Conservation (phyloP, 441 rosid species). For the Dalechampia spathulata region DNA sequence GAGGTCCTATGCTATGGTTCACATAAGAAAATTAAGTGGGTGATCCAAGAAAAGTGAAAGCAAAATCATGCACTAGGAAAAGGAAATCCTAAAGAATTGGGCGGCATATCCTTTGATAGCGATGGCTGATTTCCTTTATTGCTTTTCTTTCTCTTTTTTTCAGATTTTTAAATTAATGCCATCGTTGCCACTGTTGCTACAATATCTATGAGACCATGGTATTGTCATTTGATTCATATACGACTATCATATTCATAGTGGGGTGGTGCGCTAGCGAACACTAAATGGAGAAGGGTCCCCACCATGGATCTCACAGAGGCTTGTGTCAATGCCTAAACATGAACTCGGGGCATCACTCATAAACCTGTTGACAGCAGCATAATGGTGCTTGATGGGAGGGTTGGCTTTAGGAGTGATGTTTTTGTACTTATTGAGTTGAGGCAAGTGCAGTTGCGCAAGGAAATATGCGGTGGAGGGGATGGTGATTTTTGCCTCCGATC, state of each 20-base stretch:
- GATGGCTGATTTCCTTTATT: constrained; percentile 14
- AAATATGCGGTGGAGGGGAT: neutral
- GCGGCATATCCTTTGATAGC: constrained; percentile 13
- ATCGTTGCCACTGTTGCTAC: too few species aligned
- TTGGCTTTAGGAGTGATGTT: too few species aligned
- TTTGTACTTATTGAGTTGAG: too few species aligned
- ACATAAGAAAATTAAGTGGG: neutral
- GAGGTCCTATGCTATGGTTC: neutral
- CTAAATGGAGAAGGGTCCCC: neutral
- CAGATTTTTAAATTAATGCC: too few species aligned
- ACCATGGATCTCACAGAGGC: constrained; percentile 2
- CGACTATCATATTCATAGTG: constrained; percentile 12
- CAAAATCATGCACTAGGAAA: constrained; percentile 5
- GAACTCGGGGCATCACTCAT: constrained; percentile 2
- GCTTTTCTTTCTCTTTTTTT: neutral
- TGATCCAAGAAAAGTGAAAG: constrained; percentile 2
- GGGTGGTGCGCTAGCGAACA: constrained; percentile 22
- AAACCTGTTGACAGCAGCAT: constrained; percentile 22
- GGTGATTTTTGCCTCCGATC: constrained; percentile 15
- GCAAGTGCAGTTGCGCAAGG: too few species aligned
- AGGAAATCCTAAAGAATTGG: constrained; percentile 6
- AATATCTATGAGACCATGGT: constrained; percentile 6
- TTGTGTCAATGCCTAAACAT: constrained; percentile 12
- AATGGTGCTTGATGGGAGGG: neutral
- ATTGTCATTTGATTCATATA: neutral